Evolutionary conservation across 208 protist species (phyloP).

Genomic region (Leishmania guyanensis): DNA sequence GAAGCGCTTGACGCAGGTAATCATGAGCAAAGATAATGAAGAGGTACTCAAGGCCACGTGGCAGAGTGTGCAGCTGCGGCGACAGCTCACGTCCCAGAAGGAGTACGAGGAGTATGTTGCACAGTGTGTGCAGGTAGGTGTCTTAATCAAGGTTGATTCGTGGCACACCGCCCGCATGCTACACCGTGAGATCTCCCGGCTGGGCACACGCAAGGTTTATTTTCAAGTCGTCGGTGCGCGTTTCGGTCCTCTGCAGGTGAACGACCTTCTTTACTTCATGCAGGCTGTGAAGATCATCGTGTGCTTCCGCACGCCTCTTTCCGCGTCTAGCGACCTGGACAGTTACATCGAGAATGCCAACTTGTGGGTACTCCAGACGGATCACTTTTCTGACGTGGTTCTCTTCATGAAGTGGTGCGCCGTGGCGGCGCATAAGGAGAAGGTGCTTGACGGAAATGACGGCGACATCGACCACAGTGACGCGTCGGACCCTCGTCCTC

Average conservation of each 20-base stretch:
- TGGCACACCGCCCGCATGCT: slow-evolving; percentile 89
- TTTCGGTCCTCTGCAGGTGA: slow-evolving; percentile 69
- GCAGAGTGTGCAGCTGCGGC: slow-evolving; percentile 49
- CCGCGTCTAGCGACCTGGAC: slow-evolving; percentile 64
- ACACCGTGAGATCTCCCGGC: slow-evolving; percentile 56
- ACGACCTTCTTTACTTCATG: slow-evolving; percentile 81
- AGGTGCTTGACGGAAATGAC: slow-evolving; percentile 25
- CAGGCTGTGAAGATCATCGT: slow-evolving; percentile 72
- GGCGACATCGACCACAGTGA: neutral
- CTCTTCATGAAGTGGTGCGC: slow-evolving; percentile 86
- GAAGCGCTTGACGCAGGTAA: slow-evolving; percentile 43
- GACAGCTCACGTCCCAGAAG: slow-evolving; percentile 45
- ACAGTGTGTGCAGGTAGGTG: slow-evolving; percentile 78
- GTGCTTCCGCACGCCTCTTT: slow-evolving; percentile 79
- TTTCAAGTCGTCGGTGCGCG: slow-evolving; percentile 82
- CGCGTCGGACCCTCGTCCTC: slow-evolving; percentile 5
- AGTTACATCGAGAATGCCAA: slow-evolving; percentile 66
- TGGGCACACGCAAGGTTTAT: slow-evolving; percentile 68
- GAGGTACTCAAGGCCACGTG: slow-evolving; percentile 54
- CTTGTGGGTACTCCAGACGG: slow-evolving; percentile 76
- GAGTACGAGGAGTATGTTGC: slow-evolving; percentile 60
- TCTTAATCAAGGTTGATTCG: slow-evolving; percentile 89
- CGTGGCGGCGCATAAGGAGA: slow-evolving; percentile 71
- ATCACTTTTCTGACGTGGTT: slow-evolving; percentile 76
- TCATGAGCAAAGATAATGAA: slow-evolving; percentile 28